A percentile compares a stretch with the other conserved stretches of the same genome.
Evolutionary conservation across 2,329 filamentous ascomycete species (phyloP).

Genomic region (Colletotrichum incanum): DNA sequence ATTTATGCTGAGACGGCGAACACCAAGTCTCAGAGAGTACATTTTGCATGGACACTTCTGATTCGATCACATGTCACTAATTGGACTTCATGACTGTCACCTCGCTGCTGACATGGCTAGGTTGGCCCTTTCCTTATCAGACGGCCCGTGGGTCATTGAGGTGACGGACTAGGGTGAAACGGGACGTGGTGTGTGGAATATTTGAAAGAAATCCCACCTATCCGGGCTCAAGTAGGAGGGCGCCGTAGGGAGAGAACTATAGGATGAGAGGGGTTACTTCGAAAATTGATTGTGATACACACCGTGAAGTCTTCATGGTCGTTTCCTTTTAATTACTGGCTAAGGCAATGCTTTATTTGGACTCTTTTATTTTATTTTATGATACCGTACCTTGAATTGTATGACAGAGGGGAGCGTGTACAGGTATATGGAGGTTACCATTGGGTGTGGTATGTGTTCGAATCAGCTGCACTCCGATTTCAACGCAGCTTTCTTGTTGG

Average conservation of each 20-base stretch:
- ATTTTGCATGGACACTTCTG: slow-evolving; percentile 1
- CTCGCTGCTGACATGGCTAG: not conserved
- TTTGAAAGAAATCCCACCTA: slow-evolving; percentile 20
- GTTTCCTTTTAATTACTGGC: not conserved
- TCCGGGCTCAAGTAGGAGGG: not conserved
- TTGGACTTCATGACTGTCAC: too few species aligned
- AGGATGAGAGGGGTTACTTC: not conserved
- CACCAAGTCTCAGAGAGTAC: slow-evolving; percentile 15
- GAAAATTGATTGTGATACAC: not conserved
- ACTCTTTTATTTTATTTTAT: slow-evolving; percentile 4
- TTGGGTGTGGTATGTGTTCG: too few species aligned
- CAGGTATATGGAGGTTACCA: not conserved
- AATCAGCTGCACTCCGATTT: not conserved
- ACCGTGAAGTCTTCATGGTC: not conserved
- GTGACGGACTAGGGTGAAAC: not conserved
- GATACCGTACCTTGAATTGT: not conserved
- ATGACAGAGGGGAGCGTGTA: slow-evolving; percentile 8
- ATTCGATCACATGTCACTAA: not conserved
- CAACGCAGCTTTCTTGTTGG: not conserved
- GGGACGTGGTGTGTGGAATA: not conserved
- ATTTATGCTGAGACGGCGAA: slow-evolving; percentile 20
- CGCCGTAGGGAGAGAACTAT: not conserved
- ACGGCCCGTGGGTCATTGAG: not conserved
- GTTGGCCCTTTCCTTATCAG: not conserved
- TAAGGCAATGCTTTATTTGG: slow-evolving; percentile 3